phyloP scores from a whole-genome alignment of 768 basidiomycete genomes.

The Rubroboletus pulcherrimus region DNA sequence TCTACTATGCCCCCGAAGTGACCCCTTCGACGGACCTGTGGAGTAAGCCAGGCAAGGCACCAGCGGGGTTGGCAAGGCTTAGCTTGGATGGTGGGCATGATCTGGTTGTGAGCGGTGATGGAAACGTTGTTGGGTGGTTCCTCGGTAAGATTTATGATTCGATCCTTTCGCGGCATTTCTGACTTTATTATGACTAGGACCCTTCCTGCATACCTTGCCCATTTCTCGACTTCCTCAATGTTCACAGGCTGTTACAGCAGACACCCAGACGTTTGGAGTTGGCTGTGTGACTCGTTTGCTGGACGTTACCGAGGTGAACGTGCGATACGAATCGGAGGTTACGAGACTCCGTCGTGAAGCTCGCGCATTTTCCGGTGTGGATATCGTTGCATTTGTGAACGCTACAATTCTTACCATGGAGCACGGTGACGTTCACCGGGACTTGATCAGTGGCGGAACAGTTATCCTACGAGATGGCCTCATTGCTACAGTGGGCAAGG shows the following conservation, averaged over 20 bases:
- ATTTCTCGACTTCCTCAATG: conserved; percentile 51
- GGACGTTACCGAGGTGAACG: conserved; percentile 54
- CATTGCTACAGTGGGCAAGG: conserved; percentile 46
- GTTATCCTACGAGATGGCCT: conserved; percentile 55
- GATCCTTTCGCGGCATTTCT: neutral
- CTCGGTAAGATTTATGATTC: conserved; percentile 44
- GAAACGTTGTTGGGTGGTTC: conserved; percentile 68
- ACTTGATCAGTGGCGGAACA: conserved; percentile 51
- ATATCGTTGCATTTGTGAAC: conserved; percentile 58
- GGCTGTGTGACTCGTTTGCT: conserved; percentile 55
- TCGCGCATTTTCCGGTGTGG: conserved; percentile 19
- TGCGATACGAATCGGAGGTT: conserved; percentile 61
- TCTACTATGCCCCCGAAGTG: conserved; percentile 52
- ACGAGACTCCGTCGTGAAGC: conserved; percentile 55
- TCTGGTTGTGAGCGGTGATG: conserved; percentile 59
- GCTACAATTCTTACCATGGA: conserved; percentile 72
- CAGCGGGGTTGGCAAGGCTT: conserved; percentile 54
- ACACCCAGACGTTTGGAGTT: conserved; percentile 56
- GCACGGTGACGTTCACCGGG: conserved; percentile 43
- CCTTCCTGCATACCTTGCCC: conserved; percentile 49
- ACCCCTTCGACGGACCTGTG: conserved; percentile 48
- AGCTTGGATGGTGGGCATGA: conserved; percentile 76
- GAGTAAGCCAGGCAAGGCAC: conserved; percentile 69
- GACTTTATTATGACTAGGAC: conserved; percentile 10
- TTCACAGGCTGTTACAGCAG: conserved; percentile 43